Percentiles rank a stretch among this genome's conserved stretches.
phyloP scores from a whole-genome alignment of 768 basidiomycete genomes.

The Suillus americanus region DNA sequence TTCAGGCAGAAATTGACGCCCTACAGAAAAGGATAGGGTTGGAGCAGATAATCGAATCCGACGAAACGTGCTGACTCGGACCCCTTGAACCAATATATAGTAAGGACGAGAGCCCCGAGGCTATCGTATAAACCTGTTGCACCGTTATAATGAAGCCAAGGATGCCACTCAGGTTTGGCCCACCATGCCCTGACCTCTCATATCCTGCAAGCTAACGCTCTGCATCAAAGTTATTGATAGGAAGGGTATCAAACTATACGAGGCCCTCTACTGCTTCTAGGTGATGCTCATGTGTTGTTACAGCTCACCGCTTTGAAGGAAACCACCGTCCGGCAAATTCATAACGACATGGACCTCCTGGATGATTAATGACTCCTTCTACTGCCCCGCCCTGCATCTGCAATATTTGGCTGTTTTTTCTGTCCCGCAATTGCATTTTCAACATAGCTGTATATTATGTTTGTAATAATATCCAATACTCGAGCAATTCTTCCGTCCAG shows the following conservation, averaged over 20 bases:
- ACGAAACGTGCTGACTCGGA: not conserved
- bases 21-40: conserved; percentile 51
- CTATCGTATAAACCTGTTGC: conserved; percentile 65
- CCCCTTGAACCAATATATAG: not conserved
- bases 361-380: conserved; percentile 27
- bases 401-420: not conserved
- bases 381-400: not conserved
- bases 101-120: conserved; percentile 46
- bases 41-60: conserved; percentile 12
- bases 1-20: conserved; percentile 48
- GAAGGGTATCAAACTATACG: conserved; percentile 50
- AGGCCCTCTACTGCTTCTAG: not conserved
- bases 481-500: conserved; percentile 14
- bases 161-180: conserved; percentile 70
- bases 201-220: not conserved
- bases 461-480: conserved; percentile 29
- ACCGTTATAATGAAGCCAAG: conserved; percentile 80
- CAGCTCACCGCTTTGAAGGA: conserved; percentile 73
- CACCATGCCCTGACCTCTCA: not conserved
- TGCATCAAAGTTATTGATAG: conserved; percentile 65
- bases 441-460: conserved; percentile 11
- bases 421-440: not conserved
- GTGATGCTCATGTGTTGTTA: conserved; percentile 16
- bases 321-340: conserved; percentile 71
- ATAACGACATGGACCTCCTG: conserved; percentile 68